Evolutionary conservation across 2,329 filamentous ascomycete genomes (phyloP), one percentile per base, ranked within the genome.

Genomic region (Sarocladium brachiariae): DNA sequence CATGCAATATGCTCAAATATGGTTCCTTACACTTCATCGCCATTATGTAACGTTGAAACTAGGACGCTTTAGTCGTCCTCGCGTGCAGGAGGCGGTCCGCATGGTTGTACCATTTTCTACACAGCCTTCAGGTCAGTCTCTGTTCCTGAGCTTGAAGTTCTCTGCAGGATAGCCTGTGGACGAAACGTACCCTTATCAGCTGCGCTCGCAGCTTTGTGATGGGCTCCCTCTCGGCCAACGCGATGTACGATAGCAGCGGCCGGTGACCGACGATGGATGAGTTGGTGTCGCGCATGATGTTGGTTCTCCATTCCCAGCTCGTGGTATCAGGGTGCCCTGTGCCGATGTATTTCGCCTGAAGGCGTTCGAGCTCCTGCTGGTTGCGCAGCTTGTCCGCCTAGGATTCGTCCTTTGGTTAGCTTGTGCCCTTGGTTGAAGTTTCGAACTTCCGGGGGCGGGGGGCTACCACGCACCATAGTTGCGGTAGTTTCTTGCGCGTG

Each of bases 311-410:
- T 72, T 99, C 93, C 83, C 93, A 93, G 68, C 89, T 95, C 23
- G 90, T 95, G 13, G 92, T 97, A 72, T 99, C 93, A 38, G 92
- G 89, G 69, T 96, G 91, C 21, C 93, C 93, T 3, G 93, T 97
- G 59, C 93, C 93, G 62, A 99, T 79, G 74, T 93, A 96, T 63
- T 95, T 95, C 63, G 91, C 86, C 71, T 99, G 93, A 16, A 97
- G 87, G 57, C 90, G 86, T 71, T 99, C 93, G 65, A 99, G 91
- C 69, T 99, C 93, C 71, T 99, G 93, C 61, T 96, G 89, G 9
- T 89, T 93, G 65, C 93, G 91, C 57, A 99, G 87, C 73, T 99
- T 99, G 75, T 99, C 93, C 70, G 93, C 93, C 93, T 84, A 34
- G n/a, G n/a, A n/a, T n/a, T n/a, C n/a, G n/a, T n/a, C n/a, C n/a